Evolutionary conservation across 2,329 filamentous ascomycete genomes (phyloP), one percentile per base, ranked within the genome.

Genomic region (Coniochaeta prunicola): DNA sequence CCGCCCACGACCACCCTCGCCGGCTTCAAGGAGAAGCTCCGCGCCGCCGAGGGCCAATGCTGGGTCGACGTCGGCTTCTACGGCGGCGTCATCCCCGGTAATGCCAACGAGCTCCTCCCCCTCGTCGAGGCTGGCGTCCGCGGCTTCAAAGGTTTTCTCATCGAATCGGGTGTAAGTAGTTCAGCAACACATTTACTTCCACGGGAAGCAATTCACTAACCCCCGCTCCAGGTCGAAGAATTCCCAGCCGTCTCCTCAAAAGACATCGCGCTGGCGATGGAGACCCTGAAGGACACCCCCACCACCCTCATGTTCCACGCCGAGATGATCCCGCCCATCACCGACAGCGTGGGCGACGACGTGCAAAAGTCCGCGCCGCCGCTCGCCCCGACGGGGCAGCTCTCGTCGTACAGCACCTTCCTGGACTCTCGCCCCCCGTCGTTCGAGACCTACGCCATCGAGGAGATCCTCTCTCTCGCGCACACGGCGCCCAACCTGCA

Each of bases 61-160:
- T 99, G 93, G 93, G 91, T 97, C 28, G 94, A 97, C 67, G 92
- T 97, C n/a, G 94, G 92, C 31, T 97, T 99, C 74, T 97, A 97
- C 70, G 94, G 94, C 28, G 94, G 94, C 33, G 86, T 97, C 40
- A 86, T 99, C 54, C 94, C 94, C 3, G 94, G 93, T 1, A 99
- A 99, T 69, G 83, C 87, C 2, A 73, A 82, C 12, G 86, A 97
- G 68, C 76, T 99, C 58, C 85, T 90, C 66, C 87, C 86, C 0
- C 79, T 99, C 4, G 89, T 97, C 0, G 82, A 90, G 59, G 89
- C 86, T 42, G 94, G 94, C 58, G 93, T 97, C 12, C 82, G 92
- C 64, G 94, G 94, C 13, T 97, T 99, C 81, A 99, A 99, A 76
- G 93, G 93, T 0, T 99, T 99, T 73, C 75, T 99, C 66, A 97